phyloP scores from a whole-genome alignment of 805 yeast species.

The Metschnikowia picachoensis region DNA sequence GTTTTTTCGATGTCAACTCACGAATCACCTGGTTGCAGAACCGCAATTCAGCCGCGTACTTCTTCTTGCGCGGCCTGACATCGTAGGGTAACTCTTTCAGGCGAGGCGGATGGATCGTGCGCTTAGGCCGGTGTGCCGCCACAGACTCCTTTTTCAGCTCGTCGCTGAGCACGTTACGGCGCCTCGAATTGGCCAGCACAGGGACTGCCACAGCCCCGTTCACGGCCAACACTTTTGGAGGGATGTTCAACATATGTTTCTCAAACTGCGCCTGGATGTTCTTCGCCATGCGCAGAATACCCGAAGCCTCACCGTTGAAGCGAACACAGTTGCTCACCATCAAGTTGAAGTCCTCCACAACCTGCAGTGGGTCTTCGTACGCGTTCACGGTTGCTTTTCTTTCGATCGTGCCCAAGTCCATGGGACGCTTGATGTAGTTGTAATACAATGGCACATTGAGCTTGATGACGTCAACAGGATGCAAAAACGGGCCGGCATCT shows the following conservation, averaged over 20 bases:
- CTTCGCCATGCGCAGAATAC: constrained; percentile 87
- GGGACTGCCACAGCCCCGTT: constrained; percentile 12
- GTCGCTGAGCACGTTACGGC: constrained; percentile 22
- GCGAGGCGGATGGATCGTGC: constrained; percentile 95
- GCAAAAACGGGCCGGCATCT: constrained; percentile 86
- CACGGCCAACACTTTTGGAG: constrained; percentile 46
- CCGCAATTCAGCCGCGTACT: constrained; percentile 82
- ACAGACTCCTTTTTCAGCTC: constrained; percentile 61
- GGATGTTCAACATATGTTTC: constrained; percentile 89
- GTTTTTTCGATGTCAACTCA: constrained; percentile 79
- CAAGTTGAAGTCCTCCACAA: constrained; percentile 73
- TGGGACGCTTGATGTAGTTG: constrained; percentile 78
- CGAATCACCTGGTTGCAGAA: constrained; percentile 79
- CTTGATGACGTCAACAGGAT: constrained; percentile 86
- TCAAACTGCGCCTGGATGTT: constrained; percentile 89
- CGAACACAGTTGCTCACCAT: constrained; percentile 79
- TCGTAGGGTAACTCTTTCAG: constrained; percentile 92
- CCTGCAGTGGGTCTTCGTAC: constrained; percentile 65
- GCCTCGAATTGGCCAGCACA: constrained; percentile 14
- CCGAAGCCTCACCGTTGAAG: constrained; percentile 82
- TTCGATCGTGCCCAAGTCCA: constrained; percentile 93
- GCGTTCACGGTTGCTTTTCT: constrained; percentile 66
- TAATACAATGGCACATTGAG: constrained; percentile 88
- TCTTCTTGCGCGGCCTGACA: constrained; percentile 86
- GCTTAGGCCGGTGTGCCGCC: constrained; percentile 84